Conservation (phyloP, 495 filamentous ascomycete genomes). For the Lasiosphaeria miniovina region DNA sequence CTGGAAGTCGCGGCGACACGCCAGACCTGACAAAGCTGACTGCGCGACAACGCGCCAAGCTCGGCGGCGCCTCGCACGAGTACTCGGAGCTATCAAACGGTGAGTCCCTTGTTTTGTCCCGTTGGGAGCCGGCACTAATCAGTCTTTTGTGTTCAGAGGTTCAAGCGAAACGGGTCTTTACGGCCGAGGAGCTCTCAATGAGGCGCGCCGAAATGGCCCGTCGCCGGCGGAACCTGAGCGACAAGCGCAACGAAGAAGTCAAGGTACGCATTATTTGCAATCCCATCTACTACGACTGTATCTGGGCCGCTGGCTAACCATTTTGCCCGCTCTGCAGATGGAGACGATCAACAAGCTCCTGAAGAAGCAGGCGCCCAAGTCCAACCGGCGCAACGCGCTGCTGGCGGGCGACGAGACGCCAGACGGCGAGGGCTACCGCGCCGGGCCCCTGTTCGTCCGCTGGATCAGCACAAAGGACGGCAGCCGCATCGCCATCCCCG, state of each 20-base stretch:
- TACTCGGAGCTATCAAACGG: conserved; percentile 78
- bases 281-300: neutral
- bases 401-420: conserved; percentile 53
- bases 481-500: conserved; percentile 68
- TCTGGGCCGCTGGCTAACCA: neutral
- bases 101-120: conserved; percentile 13
- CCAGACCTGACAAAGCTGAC: conserved; percentile 85
- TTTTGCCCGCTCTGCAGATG: conserved; percentile 56
- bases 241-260: conserved; percentile 97
- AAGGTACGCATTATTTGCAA: conserved; percentile 59
- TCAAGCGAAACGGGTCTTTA: conserved; percentile 88
- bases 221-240: conserved; percentile 90
- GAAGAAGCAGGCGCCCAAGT: conserved; percentile 91
- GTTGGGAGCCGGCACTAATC: neutral
- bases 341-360: conserved; percentile 97
- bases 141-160: conserved; percentile 57
- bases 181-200: conserved; percentile 93
- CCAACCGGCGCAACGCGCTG: conserved; percentile 51
- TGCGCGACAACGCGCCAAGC: conserved; percentile 73
- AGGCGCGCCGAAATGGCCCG: conserved; percentile 94
- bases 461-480: conserved; percentile 75
- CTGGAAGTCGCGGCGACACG: conserved; percentile 59
- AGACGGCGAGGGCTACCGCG: conserved; percentile 46
- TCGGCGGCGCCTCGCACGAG: conserved; percentile 58
- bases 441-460: conserved; percentile 69